Base-by-base conservation (phyloP, 2,329 filamentous ascomycete genomes). In the Penicillium sp. region DNA sequence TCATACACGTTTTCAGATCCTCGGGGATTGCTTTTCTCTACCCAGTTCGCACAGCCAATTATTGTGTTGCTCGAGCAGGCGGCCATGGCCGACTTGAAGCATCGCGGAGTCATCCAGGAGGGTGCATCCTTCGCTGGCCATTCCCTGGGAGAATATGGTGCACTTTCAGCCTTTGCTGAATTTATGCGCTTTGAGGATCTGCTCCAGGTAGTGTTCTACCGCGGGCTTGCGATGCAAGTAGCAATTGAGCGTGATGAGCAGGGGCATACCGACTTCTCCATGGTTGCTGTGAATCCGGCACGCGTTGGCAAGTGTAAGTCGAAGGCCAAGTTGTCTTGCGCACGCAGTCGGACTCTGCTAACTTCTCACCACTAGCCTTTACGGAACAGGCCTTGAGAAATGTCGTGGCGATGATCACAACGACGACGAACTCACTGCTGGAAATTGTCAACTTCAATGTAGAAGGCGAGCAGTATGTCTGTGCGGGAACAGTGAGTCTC, bases 361-460 rank as follows among this genome's bases (percentile, higher is more conserved):
- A 31, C 31, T 10, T 10, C 31, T 31, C 31, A 31, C 31, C 7
- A 8, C 8, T 31, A 31, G 31, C 8, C 7, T 31, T 31, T 10
- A 10, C 31, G 31, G 31, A 31, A 31, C 31, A 31, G 31, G 31
- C 31, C 31, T 31, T 31, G 31, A 31, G 31, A 31, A 31, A 31
- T 31, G 8, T 31, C 7, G 31, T 31, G 31, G 31, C 7, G 8
- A 31, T 31, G 31, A 31, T 31, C 7, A 31, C 31, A 10, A 31
- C 97, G 93, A 42, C 39, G 8, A 42, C 39, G 2, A 20, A 20
- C 17, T 6, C 39, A 92, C 83, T 98, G 42, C 80, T 98, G 62
- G 94, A 98, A 79, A 97, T 98, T 83, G 94, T 98, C 84, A 98
- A 98, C 83, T 94, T 93, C 75, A 88, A 88, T 73, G 83, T 88